Evolutionary conservation across 495 filamentous ascomycete species (phyloP), one percentile per base, ranked within the genome.

Genomic region (Xeromyces bisporus): DNA sequence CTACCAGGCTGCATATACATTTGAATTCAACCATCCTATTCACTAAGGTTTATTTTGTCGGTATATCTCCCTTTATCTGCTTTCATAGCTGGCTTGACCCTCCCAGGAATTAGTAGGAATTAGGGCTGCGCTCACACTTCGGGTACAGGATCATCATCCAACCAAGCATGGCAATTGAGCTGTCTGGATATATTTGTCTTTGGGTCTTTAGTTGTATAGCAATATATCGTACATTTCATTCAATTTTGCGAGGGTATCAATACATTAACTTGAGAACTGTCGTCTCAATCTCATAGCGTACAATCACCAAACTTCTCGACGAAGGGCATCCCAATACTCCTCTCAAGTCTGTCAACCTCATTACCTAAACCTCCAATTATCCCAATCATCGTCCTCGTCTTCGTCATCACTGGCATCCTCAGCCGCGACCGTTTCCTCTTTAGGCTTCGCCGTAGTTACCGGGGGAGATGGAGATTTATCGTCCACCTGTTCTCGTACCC

Each of bases 361-460:
- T 56, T 47, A 63, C 47, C 66, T 64, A 42, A 81, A 75, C 35
- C 72, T 54, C 63, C 80, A 84, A 29, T 69, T 69, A 51, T 75
- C 74, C 73, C 73, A 83, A 18, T 68, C 71, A 37, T 68, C 66
- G 21, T 63, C 67, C 7, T 66, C 62, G 0, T 70, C 67, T 3
- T 70, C 66, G 1, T 69, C 64, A 0, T 73, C 68, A 2, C 64
- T 67, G 7, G 57, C 31, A 43, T 60, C 60, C 6, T 58, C 57
- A n/a, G 52, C 55, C 4, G 39, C 48, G 17, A 42, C 40, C 23
- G 42, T 34, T 18, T 44, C 38, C 8, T 42, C 44, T 31, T 46
- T 47, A 9, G 39, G 11, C 12, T 18, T 28, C 14, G 34, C 18
- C 3, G n/a, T 23, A 10, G 41, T 18, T 9, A 35, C 15, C 12